Percentiles rank a stretch among this genome's conserved stretches.
Evolutionary conservation across 306 rosid genomes (phyloP).

Genomic region (Elaeagnus macrophylla): DNA sequence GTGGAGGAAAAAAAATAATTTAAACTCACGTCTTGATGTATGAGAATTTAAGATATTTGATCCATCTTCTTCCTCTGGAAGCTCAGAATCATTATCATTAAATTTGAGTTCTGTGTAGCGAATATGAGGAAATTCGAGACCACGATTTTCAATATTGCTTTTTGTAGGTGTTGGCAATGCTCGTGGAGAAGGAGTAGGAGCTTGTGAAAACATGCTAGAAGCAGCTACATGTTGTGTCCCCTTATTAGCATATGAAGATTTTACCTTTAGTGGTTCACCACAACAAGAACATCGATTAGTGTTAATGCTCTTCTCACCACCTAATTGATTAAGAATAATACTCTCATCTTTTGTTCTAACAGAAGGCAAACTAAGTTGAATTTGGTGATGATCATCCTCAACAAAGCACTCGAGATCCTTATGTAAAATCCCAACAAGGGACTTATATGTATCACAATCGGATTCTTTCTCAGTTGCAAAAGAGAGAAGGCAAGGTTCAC

Average conservation of each 20-base stretch:
- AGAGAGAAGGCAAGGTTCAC: constrained; percentile 77
- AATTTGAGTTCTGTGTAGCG: constrained; percentile 38
- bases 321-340: neutral
- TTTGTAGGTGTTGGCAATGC: constrained; percentile 17
- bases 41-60: constrained; percentile 15
- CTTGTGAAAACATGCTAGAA: constrained; percentile 20
- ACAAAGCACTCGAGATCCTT: constrained; percentile 74
- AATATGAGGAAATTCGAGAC: constrained; percentile 35
- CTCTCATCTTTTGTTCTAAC: constrained; percentile 29
- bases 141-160: constrained; percentile 19
- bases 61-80: constrained; percentile 29
- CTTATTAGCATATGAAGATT: constrained; percentile 16
- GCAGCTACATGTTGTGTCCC: no score
- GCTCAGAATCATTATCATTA: constrained; percentile 28
- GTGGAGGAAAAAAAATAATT: neutral
- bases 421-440: constrained; percentile 73
- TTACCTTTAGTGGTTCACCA: constrained; percentile 49
- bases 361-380: constrained; percentile 32
- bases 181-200: constrained; percentile 67
- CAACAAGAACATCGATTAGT: constrained; percentile 56
- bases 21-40: constrained; percentile 32
- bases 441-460: constrained; percentile 55
- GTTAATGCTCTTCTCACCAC: constrained; percentile 23
- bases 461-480: constrained; percentile 70
- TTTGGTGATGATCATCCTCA: constrained; percentile 43